These are phyloP conservation scores for Pseudogymnoascus sp. DNA, from an alignment of 2,329 filamentous ascomycete species.

Conservation along the genomic window DNA sequence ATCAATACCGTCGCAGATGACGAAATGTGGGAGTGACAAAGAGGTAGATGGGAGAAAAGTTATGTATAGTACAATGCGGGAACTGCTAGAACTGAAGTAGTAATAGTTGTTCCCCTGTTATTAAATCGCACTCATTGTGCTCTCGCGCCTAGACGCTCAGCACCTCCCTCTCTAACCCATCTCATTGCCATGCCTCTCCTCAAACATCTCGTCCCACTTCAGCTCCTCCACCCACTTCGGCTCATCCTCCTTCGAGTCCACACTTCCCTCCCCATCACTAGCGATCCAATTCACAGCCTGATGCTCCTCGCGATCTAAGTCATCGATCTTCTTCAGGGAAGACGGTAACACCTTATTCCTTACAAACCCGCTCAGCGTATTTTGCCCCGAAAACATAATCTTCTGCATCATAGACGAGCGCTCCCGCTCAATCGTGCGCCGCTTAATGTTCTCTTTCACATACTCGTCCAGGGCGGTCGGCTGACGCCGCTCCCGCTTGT, in stretches of 20 bases:
- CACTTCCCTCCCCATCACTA: not conserved
- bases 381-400: slow-evolving; percentile 23
- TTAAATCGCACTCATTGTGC: not conserved
- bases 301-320: not conserved
- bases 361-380: slow-evolving; percentile 20
- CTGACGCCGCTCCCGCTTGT: not conserved
- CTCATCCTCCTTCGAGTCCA: not conserved
- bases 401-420: slow-evolving; percentile 22
- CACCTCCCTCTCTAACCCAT: slow-evolving; percentile 30
- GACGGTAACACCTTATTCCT: slow-evolving; percentile 11
- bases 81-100: no score
- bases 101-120: no score
- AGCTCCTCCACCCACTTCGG: not conserved
- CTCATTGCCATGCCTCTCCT: slow-evolving; percentile 24
- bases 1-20: no score
- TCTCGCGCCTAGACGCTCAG: not conserved
- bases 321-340: not conserved
- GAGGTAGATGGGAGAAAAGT: no score
- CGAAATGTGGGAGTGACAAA: no score
- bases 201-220: not conserved
- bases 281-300: not conserved
- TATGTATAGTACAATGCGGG: no score
- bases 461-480: slow-evolving; percentile 13
- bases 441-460: slow-evolving; percentile 21
- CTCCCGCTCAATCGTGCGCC: slow-evolving; percentile 20